phyloP scores from a whole-genome alignment of 2,329 filamentous ascomycete genomes.

The Kalaharituber pfeilii region DNA sequence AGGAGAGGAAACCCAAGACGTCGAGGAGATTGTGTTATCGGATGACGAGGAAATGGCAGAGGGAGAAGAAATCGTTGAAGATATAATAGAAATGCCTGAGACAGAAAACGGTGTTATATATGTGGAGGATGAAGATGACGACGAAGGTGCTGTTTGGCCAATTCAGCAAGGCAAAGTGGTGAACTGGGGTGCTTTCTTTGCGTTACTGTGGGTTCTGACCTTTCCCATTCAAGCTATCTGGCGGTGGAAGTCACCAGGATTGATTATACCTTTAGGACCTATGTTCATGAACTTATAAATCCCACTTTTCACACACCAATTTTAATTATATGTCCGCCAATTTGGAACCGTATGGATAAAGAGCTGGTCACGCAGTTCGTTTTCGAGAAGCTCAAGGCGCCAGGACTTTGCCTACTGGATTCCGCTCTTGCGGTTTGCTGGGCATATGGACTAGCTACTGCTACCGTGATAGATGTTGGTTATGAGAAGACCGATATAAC shows the following conservation, averaged over 20 bases:
- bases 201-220: constrained; percentile 42
- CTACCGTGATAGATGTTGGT: constrained; percentile 81
- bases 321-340: constrained; percentile 72
- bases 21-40: constrained; percentile 19
- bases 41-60: constrained; percentile 25
- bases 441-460: constrained; percentile 64
- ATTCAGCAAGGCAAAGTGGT: constrained; percentile 65
- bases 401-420: constrained; percentile 78
- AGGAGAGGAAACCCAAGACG: constrained; percentile 23
- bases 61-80: constrained; percentile 36
- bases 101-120: constrained; percentile 30
- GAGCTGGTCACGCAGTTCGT: constrained; percentile 84
- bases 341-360: constrained; percentile 75
- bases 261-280: constrained; percentile 26
- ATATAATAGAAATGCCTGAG: constrained; percentile 35
- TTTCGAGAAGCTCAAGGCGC: constrained; percentile 93
- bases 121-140: constrained; percentile 75
- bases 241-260: not conserved
- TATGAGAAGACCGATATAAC: constrained; percentile 85
- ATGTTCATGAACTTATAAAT: constrained; percentile 76
- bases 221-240: not conserved
- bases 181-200: constrained; percentile 85
- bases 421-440: constrained; percentile 64
- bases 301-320: constrained; percentile 90
- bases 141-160: constrained; percentile 80